Evolutionary conservation across 257 asterid species (phyloP).

Genomic region (Nicotiana paniculata): DNA sequence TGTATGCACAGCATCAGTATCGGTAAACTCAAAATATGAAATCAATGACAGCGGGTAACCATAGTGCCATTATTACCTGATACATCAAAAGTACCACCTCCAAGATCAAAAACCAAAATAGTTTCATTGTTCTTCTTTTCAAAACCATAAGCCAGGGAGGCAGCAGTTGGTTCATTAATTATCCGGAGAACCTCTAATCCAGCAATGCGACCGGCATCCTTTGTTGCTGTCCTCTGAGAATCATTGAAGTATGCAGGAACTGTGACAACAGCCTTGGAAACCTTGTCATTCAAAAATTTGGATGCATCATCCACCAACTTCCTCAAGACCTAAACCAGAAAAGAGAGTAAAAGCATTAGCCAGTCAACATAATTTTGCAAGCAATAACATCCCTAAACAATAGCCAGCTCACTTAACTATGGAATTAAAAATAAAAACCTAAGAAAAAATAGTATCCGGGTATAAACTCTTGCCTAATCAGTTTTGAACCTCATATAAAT

Average conservation of each 20-base stretch:
- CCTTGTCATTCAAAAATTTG: slow-evolving; percentile 82
- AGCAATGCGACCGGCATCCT: slow-evolving; percentile 93
- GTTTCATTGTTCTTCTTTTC: slow-evolving; percentile 83
- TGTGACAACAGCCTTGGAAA: slow-evolving; percentile 88
- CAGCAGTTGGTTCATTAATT: slow-evolving; percentile 90
- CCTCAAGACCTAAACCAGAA: slow-evolving; percentile 58
- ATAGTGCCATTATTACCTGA: slow-evolving; percentile 40
- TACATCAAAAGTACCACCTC: slow-evolving; percentile 94
- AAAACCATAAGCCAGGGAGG: slow-evolving; percentile 87
- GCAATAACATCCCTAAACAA: background rate
- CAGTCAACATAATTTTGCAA: background rate
- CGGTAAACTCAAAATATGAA: background rate
- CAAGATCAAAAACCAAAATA: slow-evolving; percentile 80
- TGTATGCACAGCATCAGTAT: background rate
- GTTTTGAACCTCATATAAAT: background rate
- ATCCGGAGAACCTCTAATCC: slow-evolving; percentile 86
- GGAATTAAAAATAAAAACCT: background rate
- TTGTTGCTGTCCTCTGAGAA: slow-evolving; percentile 91
- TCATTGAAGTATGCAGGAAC: slow-evolving; percentile 94
- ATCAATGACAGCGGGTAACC: background rate
- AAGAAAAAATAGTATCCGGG: background rate
- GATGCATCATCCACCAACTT: slow-evolving; percentile 98
- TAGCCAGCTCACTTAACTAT: background rate
- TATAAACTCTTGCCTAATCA: background rate
- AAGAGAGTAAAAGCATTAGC: background rate